Evolutionary conservation across 169 alveolate genomes (phyloP), one percentile per base, ranked within the genome.

Genomic region (Plasmodium gallinaceum): DNA sequence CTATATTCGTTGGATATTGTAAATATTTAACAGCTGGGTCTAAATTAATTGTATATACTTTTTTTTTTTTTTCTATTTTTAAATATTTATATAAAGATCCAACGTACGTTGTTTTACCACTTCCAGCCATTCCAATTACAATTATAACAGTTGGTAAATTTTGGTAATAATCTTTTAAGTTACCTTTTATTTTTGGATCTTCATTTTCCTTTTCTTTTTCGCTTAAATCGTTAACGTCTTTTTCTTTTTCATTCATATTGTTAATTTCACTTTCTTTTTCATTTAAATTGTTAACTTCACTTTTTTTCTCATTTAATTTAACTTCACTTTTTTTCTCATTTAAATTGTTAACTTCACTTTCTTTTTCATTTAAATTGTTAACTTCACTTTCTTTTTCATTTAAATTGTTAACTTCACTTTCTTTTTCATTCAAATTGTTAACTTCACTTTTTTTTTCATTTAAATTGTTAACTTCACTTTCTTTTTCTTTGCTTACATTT

Each of bases 21-120:
- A 93, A 16, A 93, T 87, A 64, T 88, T 92, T 87, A 64, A 98
- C 99, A 57, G 99, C 99, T 16, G 99, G 99, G 86, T 98, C 99
- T 74, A 98, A 88, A 93, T 98, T 98, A 83, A 98, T 95, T 39
- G 97, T 94, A 88, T 98, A 98, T n/a, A 98, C 98, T 74, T 95
- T 94, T 93, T 97, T 76, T 64, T 76, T 96, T 46, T 92, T 93
- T 66, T 88, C 92, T 72, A 91, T 70, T 72, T 92, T 88, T 88
- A 94, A 92, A 64, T 76, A 69, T 58, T 95, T 95, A 73, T 93
- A 94, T 70, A 93, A 88, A 48, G 96, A 93, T 74, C 96, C 95
- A 58, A 97, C 98, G 88, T 97, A 97, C n/a, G 98, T 96, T 20
- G 99, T 97, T 93, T 98, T 98, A 0, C 99, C 99, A 54, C 98